Evolutionary conservation across 2,329 filamentous ascomycete species (phyloP).

Genomic region (Xylaria sp.): DNA sequence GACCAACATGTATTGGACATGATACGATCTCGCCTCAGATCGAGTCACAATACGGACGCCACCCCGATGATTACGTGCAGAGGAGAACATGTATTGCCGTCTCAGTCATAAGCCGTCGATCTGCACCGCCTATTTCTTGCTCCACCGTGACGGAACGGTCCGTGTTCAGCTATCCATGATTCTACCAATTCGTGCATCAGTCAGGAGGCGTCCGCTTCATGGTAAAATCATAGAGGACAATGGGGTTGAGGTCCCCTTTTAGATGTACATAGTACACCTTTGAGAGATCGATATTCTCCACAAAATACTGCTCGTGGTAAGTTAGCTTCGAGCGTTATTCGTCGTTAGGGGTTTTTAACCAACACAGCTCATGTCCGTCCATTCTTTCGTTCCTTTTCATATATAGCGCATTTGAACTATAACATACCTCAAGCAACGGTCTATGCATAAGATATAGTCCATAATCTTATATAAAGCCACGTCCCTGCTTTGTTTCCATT

Average conservation of each 20-base stretch:
- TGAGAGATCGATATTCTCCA: constrained; percentile 2
- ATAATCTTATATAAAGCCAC: not conserved
- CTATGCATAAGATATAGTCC: not conserved
- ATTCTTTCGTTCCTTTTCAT: too few relatives aligned
- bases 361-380: not conserved
- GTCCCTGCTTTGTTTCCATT: not conserved
- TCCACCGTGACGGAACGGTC: constrained; percentile 15
- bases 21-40: constrained; percentile 19
- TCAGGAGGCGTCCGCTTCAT: not conserved
- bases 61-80: constrained; percentile 18
- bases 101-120: constrained; percentile 7
- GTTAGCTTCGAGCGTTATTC: constrained; percentile 12
- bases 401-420: not conserved
- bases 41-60: constrained; percentile 2
- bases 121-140: constrained; percentile 3
- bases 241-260: not conserved
- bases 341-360: not conserved
- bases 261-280: not conserved
- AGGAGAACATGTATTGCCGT: constrained; percentile 3
- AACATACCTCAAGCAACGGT: not conserved
- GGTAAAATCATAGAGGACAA: not conserved
- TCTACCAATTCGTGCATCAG: not conserved
- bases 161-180: constrained; percentile 6
- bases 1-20: constrained; percentile 6
- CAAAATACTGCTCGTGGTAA: not conserved